Percentiles rank a stretch among this genome's conserved stretches.
Conservation (phyloP, 306 rosid species). For the Sicyos edulis region DNA sequence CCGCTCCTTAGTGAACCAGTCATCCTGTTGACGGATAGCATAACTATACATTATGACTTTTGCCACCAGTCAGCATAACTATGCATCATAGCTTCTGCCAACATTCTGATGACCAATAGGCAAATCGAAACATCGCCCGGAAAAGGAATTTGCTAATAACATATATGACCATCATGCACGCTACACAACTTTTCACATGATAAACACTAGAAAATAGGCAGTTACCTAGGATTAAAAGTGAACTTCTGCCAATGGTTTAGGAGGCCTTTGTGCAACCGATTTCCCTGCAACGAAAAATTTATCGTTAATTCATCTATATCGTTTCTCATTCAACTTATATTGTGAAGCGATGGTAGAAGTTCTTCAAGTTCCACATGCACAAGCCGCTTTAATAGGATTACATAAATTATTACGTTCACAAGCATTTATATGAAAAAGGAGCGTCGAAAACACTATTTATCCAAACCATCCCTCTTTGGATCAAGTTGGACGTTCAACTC, state of each 20-base stretch:
- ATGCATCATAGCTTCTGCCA: background rate
- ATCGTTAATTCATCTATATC: background rate
- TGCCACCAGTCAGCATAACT: no score
- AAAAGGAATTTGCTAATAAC: background rate
- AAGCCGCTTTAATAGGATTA: background rate
- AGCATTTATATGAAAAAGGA: background rate
- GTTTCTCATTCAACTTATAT: background rate
- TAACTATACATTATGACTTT: background rate
- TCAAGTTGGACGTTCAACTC: no score
- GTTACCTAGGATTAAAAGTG: constrained; percentile 98
- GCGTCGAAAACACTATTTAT: background rate
- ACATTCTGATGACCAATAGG: background rate
- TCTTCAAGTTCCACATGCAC: background rate
- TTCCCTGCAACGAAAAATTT: constrained; percentile 42
- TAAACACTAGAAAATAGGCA: constrained; percentile 27
- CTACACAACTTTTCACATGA: constrained; percentile 2
- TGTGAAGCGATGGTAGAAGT: background rate
- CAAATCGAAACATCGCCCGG: background rate
- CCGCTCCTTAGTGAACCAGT: background rate
- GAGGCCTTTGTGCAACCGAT: no score
- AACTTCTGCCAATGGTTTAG: no score
- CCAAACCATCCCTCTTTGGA: background rate
- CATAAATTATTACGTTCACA: background rate
- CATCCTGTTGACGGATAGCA: background rate
- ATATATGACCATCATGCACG: background rate